A percentile compares a stretch with the other conserved stretches of the same genome.
phyloP scores from a whole-genome alignment of 805 yeast genomes.

The Saturnispora diversa region DNA sequence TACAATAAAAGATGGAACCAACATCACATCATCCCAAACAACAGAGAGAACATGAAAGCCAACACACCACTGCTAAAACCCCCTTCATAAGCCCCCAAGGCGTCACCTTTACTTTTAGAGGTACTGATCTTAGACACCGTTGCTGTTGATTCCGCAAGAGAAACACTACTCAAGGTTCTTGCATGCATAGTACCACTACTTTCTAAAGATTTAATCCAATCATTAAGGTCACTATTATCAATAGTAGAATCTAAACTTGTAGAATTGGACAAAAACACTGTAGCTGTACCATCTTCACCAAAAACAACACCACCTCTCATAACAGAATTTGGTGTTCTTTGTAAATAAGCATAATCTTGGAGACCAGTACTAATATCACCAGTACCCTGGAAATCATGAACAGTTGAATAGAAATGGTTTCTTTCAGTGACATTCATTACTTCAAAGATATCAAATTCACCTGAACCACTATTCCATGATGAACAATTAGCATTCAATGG shows the following conservation, averaged over 20 bases:
- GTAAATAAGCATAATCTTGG: conserved; percentile 45
- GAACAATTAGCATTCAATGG: conserved; percentile 55
- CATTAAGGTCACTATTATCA: conserved; percentile 34
- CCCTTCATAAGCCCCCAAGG: neutral
- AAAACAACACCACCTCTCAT: conserved; percentile 72
- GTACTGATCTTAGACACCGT: conserved; percentile 1
- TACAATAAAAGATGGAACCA: neutral
- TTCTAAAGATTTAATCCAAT: conserved; percentile 35
- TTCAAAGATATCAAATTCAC: conserved; percentile 73
- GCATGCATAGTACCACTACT: conserved; percentile 16
- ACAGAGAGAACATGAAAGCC: neutral
- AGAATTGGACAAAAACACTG: conserved; percentile 51
- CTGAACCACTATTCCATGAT: conserved; percentile 73
- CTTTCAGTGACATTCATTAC: conserved; percentile 56
- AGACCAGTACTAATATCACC: conserved; percentile 55
- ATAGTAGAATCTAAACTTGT: conserved; percentile 43
- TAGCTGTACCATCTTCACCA: conserved; percentile 50
- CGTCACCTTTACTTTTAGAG: conserved; percentile 3
- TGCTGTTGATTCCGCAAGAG: conserved; percentile 8
- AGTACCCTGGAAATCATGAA: conserved; percentile 72
- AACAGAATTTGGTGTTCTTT: conserved; percentile 41
- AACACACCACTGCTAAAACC: neutral
- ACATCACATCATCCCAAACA: neutral
- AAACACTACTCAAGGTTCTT: conserved; percentile 18
- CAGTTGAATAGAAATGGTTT: conserved; percentile 50